Evolutionary conservation across 2,329 filamentous ascomycete genomes (phyloP), one percentile per base, ranked within the genome.

Genomic region (Monilinia fructicola): DNA sequence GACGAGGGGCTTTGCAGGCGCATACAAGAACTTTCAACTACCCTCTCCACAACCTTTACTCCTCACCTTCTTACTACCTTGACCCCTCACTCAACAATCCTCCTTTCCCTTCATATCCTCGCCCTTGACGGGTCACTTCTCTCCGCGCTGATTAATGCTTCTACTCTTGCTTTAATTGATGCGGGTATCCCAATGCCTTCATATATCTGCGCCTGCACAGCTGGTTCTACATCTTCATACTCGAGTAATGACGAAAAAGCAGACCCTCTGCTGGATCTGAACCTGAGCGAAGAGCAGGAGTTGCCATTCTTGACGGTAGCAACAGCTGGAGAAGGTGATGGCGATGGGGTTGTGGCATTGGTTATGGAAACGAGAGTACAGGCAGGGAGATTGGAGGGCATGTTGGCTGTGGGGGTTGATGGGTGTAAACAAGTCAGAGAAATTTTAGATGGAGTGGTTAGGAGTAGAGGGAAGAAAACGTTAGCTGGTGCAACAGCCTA

Each of bases 131-230:
- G 95, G 38, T 93, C 91, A 0, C 84, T 98, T 3, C 87, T 99
- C 26, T 93, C 94, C 0, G 90, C 93, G 0, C 92, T 94, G 55
- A 83, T 98, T 72, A 99, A 99, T 75, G 95, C 95, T 4, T 87
- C 91, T 0, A 97, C 94, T 0, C 86, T 99, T 16, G 95, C 95
- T 0, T 86, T 98, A 28, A 89, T 98, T 69, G 95, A 99, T 76
- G 95, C 95, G 0, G 95, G 95, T 63, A 90, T 99, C 26, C 95
- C 95, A 31, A 97, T 98, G 93, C 87, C 88, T 3, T 92, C 96
- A 76, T 96, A 97, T 76, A 85, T 98, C 3, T 88, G 89, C 28
- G 92, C 93, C 7, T 96, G 92, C 79, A 97, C 93, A 0, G 91
- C 92, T 0, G 95, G 93, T 4, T 91, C 89, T 18, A 92, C 90